These are phyloP conservation scores for Acacia pycnantha DNA, from an alignment of 331 rosid genomes.

Conservation along the genomic window DNA sequence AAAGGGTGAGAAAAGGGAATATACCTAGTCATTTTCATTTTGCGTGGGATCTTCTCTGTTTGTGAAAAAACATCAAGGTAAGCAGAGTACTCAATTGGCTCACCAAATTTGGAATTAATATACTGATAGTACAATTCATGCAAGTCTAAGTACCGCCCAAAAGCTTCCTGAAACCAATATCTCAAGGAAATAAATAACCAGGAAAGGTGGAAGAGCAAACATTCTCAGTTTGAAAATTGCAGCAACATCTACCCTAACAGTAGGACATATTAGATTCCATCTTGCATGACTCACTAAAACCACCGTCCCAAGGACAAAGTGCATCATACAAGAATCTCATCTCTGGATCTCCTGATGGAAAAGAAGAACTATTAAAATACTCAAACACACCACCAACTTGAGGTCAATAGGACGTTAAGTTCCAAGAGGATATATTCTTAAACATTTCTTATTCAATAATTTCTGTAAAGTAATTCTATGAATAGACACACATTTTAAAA, in stretches of 20 bases:
- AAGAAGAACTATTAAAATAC: neutral
- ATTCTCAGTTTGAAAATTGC: neutral
- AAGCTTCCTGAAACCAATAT: conserved; percentile 68
- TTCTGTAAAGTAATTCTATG: neutral
- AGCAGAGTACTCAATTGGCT: conserved; percentile 86
- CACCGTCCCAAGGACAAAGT: neutral
- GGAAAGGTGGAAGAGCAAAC: conserved; percentile 3
- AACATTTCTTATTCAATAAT: neutral
- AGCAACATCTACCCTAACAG: neutral
- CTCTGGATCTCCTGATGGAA: neutral
- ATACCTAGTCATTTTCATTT: conserved; percentile 70
- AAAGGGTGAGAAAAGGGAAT: conserved; percentile 2
- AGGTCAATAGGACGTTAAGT: neutral
- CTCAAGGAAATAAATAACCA: conserved; percentile 15
- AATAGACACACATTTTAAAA: neutral
- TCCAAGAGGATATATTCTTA: neutral
- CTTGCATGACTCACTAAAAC: neutral
- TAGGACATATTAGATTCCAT: conserved; percentile 14
- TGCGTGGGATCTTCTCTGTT: conserved; percentile 69
- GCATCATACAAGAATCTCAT: conserved; percentile 7
- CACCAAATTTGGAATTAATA: conserved; percentile 90
- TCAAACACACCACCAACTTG: conserved; percentile 1
- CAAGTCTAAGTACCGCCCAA: conserved; percentile 86
- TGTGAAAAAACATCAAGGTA: conserved; percentile 78
- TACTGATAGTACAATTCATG: conserved; percentile 76